Evolutionary conservation across 495 filamentous ascomycete species (phyloP), one percentile per base, ranked within the genome.

Genomic region (Lichenothelia convexa): DNA sequence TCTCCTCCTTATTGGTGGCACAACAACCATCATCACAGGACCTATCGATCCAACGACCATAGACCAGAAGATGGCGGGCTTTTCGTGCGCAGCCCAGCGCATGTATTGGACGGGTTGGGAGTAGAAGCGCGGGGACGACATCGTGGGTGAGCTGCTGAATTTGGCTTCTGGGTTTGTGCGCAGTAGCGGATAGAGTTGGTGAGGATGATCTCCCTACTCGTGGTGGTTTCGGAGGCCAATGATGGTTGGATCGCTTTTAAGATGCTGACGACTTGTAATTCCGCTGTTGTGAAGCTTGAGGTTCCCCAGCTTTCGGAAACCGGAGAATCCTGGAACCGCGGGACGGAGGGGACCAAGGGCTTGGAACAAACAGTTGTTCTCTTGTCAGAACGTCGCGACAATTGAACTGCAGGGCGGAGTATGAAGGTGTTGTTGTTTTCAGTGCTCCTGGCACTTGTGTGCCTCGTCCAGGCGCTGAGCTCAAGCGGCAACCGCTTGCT

Each of bases 41-140:
- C 86, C 85, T 16, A 71, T 45, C 36, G 53, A 51, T 39, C 78
- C 89, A 36, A 95, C 62, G 39, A 79, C 42, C 39, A 78, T 59
- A 40, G 81, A 78, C 62, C 68, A 94, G 70, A 93, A 91, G 57
- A 79, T 73, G 26, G 84, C 84, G 19, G 91, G 89, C 51, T 75
- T 75, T 54, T 85, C 73, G 57, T 81, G 76, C 3, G 81, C 70
- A 6, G 85, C 71, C 78, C 84, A 97, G 57, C 75, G 78, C 32
- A 79, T 49, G 72, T 91, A 95, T 35, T 72, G 71, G 47, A 92
- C 45, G 33, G 89, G 89, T 32, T 66, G 61, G 26, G 68, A 64
- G 70, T 74, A 94, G 75, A 97, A 93, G 45, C 65, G 67, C 42
- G 87, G 85, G 15, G 54, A 37, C 15, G 47, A 42, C 48, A 52